phyloP scores from a whole-genome alignment of 139 green algal species.

The Zygnema cylindricum region DNA sequence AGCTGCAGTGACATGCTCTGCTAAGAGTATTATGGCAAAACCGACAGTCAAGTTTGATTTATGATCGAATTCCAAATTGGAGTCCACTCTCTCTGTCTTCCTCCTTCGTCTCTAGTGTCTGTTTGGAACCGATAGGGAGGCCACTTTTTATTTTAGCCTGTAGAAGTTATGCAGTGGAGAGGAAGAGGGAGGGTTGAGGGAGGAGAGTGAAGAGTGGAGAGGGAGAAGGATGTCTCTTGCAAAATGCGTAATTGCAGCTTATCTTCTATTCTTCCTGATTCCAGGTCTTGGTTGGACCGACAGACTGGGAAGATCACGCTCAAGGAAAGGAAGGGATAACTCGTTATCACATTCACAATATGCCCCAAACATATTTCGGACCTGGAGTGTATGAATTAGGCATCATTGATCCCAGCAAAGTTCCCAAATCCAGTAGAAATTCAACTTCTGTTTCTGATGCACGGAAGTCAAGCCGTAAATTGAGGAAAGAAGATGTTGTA shows the following conservation, averaged over 20 bases:
- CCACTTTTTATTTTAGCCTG: too few species aligned
- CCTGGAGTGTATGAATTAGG: conserved; percentile 39
- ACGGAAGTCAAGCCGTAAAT: neutral
- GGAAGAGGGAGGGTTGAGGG: too few species aligned
- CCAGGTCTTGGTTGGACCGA: conserved; percentile 44
- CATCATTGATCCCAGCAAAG: neutral
- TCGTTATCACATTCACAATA: conserved; percentile 27
- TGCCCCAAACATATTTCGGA: conserved; percentile 21
- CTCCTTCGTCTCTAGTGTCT: too few species aligned
- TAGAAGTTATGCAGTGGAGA: too few species aligned
- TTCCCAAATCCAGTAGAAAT: neutral
- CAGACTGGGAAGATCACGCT: conserved; percentile 19
- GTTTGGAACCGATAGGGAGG: too few species aligned
- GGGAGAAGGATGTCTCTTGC: neutral
- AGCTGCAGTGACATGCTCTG: too few species aligned
- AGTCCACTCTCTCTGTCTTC: too few species aligned
- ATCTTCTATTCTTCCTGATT: neutral
- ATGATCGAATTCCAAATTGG: too few species aligned
- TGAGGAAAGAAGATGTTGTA: conserved; percentile 8
- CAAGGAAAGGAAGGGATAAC: conserved; percentile 27
- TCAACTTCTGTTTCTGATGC: neutral
- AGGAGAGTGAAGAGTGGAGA: neutral
- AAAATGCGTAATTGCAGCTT: neutral
- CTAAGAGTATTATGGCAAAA: too few species aligned
- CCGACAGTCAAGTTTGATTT: too few species aligned